Evolutionary conservation across 345 rosid genomes (phyloP), one percentile per base, ranked within the genome.

Genomic region (Pseudoturritis turrita): DNA sequence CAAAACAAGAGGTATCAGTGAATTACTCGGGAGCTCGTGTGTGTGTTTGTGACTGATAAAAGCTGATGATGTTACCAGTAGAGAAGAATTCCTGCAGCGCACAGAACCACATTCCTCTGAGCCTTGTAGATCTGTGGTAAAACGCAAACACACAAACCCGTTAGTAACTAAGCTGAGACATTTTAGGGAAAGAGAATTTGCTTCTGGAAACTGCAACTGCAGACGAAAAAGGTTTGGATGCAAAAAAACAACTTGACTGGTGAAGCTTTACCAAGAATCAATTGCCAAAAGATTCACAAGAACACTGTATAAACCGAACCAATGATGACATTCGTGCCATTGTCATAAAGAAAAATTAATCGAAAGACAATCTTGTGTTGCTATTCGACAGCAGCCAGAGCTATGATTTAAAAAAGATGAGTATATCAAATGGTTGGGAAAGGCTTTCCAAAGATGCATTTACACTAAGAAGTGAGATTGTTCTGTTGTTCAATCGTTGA

Each of bases 61-160:
- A 36, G 29, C 40, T 29, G 29, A 40, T 49, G 12, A 36, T 49
- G 70, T 10, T 85, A 94, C 98, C 97, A 94, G 79, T 94, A 94
- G 33, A 94, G 95, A 56, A 91, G 72, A 75, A 92, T 85, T 28
- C 91, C 91, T 56, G 83, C 74, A 64, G 79, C 81, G 53, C 97
- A 89, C 10, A 94, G 78, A 68, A 91, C 82, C 58, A 85, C 90
- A 52, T 94, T 94, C 82, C 93, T 83, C 73, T 94, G 90, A 72
- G 97, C 79, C 84, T 94, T 94, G 85, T 83, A 91, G 54, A 91
- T 80, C 98, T 94, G 84, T 76, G 11, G 62, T 17, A 31, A 18
- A 36, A 19, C 3, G 5, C 31, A 57, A 73, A 47, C 12, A 65
- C 8, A 49, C 60, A 56, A 13, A 17, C 36, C 36, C 6, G 5